phyloP scores from a whole-genome alignment of 495 filamentous ascomycete species.

The Neurospora sp. region DNA sequence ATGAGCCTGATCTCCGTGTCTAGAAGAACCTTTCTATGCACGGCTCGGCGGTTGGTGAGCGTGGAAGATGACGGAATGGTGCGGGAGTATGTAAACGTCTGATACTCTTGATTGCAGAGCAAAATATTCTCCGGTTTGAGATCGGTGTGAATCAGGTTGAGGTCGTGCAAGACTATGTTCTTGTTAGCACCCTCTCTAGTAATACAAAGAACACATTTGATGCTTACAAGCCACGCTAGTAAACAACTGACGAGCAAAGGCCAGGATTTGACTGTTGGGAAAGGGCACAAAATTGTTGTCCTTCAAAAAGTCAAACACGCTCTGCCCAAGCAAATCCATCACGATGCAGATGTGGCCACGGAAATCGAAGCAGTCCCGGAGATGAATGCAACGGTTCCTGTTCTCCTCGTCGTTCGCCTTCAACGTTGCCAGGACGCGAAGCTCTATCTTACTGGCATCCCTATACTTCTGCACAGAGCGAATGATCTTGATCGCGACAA shows the following conservation, averaged over 20 bases:
- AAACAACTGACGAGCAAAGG: slow-evolving; percentile 87
- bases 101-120: slow-evolving; percentile 78
- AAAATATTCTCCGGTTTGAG: slow-evolving; percentile 98
- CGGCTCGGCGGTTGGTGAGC: slow-evolving; percentile 63
- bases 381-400: slow-evolving; percentile 92
- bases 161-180: slow-evolving; percentile 75
- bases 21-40: slow-evolving; percentile 77
- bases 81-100: slow-evolving; percentile 95
- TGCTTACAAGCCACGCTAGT: slow-evolving; percentile 98
- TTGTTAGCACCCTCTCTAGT: slow-evolving; percentile 15
- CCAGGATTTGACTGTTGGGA: slow-evolving; percentile 98
- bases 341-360: slow-evolving; percentile 98
- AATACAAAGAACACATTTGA: background rate
- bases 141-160: slow-evolving; percentile 97
- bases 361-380: slow-evolving; percentile 96
- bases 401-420: slow-evolving; percentile 84
- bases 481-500: slow-evolving; percentile 95
- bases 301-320: slow-evolving; percentile 97
- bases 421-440: slow-evolving; percentile 83
- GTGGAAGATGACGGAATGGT: slow-evolving; percentile 86
- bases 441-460: slow-evolving; percentile 91
- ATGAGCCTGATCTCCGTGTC: slow-evolving; percentile 96
- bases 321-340: slow-evolving; percentile 90
- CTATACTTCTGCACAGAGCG: slow-evolving; percentile 96
- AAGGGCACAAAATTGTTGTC: slow-evolving; percentile 90